Evolutionary conservation across 495 filamentous ascomycete species (phyloP), one percentile per base, ranked within the genome.

Genomic region (Cryomyces minteri): DNA sequence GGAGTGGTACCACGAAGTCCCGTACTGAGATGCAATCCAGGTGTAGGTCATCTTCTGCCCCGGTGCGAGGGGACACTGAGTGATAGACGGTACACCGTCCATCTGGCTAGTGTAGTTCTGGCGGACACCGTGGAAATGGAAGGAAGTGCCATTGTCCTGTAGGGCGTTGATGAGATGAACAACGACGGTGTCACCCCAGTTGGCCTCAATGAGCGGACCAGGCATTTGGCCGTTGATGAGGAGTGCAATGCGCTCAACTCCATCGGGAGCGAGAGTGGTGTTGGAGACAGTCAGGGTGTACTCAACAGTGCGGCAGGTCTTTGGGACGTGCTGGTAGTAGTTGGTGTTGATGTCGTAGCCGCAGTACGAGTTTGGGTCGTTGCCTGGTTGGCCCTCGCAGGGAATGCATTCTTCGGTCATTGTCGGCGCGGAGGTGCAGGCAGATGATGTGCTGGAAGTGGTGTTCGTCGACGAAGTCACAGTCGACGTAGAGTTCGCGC

Each of bases 121-220:
- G 6, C 70, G 62, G 14, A 73, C 55, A 6, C 72, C 69, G 48
- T 75, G 66, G 42, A 59, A 73, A 48, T 72, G 70, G 30, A 74
- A 60, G 25, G 54, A 62, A 5, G 68, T 72, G 8, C 64, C 64
- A 41, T 67, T 67, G 43, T 50, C 44, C 9, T 43, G 30, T 29
- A 65, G 34, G 5, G 46, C 41, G 49, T 65, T 65, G 34, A 43
- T 57, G 6, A 65, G 51, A 4, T 46, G 44, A 10, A 65, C 52
- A 31, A 54, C 48, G 31, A 65, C 47, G 9, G 51, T 59, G 45
- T 65, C 62, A 41, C 62, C 62, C 58, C 57, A 63, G 47, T 61
- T 61, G 9, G 59, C 62, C 38, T 54, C 51, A 12, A 65, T 53
- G 5, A 49, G 31, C 6, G 62, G 61, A 37, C 62, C 62, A 4